Conservation (phyloP, 208 protist genomes). For the Acanthamoeba healyi region DNA sequence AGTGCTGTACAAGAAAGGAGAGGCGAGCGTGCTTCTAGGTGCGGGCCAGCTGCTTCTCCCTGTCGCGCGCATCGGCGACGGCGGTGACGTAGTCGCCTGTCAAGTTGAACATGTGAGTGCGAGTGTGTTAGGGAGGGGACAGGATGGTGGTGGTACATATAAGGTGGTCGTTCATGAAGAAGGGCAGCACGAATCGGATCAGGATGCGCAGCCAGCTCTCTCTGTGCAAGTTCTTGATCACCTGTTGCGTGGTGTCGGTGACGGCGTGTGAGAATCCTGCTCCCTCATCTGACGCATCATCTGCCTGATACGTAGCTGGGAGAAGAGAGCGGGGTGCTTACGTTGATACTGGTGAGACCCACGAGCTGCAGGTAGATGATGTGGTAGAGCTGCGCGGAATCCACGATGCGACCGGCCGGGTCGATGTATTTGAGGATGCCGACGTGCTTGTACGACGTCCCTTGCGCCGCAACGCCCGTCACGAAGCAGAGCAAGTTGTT, state of each 20-base stretch:
- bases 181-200: conserved; percentile 34
- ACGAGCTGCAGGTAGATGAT: conserved; percentile 45
- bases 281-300: too few species aligned
- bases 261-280: too few species aligned
- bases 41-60: background rate
- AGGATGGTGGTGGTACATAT: background rate
- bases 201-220: conserved; percentile 45
- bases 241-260: background rate
- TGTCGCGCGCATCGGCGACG: background rate
- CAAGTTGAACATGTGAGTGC: background rate
- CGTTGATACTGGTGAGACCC: conserved; percentile 19
- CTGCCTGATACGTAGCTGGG: too few species aligned
- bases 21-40: too few species aligned
- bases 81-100: conserved; percentile 17
- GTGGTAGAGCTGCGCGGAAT: conserved; percentile 5
- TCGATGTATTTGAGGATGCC: conserved; percentile 55
- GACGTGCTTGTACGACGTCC: conserved; percentile 36
- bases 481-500: conserved; percentile 59
- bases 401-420: background rate
- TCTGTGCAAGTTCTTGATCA: background rate
- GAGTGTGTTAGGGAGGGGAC: background rate
- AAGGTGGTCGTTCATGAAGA: conserved; percentile 64
- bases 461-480: conserved; percentile 17
- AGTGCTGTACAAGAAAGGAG: background rate
- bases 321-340: background rate